Evolutionary conservation across 225 moss, liverwort and hornwort genomes (phyloP).

Genomic region (Rhytidiadelphus loreus): DNA sequence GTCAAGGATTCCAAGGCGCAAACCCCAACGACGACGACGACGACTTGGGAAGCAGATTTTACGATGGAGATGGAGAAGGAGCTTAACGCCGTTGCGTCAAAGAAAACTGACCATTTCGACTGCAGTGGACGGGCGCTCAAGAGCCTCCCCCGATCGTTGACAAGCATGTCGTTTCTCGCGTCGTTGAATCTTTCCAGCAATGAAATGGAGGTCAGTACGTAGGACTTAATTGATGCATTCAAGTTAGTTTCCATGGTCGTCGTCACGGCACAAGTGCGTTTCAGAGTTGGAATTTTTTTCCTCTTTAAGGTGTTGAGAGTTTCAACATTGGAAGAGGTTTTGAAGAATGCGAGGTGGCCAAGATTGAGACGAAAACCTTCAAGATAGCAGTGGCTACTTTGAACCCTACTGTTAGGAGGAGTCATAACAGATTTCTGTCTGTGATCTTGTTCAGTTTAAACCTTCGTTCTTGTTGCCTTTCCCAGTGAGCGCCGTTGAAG

Average conservation of each 20-base stretch:
- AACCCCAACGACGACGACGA: background rate
- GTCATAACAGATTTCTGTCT: background rate
- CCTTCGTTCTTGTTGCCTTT: background rate
- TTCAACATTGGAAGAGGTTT: background rate
- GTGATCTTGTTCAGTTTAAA: background rate
- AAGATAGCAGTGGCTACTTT: background rate
- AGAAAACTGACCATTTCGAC: slow-evolving; percentile 30
- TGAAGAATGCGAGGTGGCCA: background rate
- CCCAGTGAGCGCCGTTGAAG: background rate
- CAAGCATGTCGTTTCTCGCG: slow-evolving; percentile 34
- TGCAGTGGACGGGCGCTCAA: slow-evolving; percentile 39
- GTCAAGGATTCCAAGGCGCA: background rate
- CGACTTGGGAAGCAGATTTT: background rate
- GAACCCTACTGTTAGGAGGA: background rate
- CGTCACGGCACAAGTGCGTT: background rate
- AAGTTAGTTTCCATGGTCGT: no score
- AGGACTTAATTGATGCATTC: background rate
- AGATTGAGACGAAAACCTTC: background rate
- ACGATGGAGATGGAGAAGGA: slow-evolving; percentile 19
- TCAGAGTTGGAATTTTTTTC: background rate
- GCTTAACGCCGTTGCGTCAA: slow-evolving; percentile 19
- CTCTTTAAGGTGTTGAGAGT: background rate
- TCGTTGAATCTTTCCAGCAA: slow-evolving; percentile 66
- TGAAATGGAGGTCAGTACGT: slow-evolving; percentile 44
- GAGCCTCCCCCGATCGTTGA: slow-evolving; percentile 47